These are phyloP conservation scores for Aspergillus homomorphus DNA, from an alignment of 495 filamentous ascomycete species.

Conservation along the genomic window DNA sequence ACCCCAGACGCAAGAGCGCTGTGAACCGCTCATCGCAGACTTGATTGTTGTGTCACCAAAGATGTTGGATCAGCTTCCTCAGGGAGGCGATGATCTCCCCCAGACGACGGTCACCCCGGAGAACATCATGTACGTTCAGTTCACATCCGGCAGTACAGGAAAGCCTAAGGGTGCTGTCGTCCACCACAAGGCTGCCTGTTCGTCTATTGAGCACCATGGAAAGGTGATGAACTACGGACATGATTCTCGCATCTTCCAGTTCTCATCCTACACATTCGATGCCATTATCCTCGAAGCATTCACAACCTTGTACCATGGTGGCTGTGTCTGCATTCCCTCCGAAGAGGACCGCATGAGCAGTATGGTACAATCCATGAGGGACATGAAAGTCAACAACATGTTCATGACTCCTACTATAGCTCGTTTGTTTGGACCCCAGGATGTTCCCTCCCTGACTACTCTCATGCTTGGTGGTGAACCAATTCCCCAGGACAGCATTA, in stretches of 20 bases:
- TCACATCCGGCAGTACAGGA: slow-evolving; percentile 1
- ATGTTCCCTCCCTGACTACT: no score
- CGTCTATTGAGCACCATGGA: background rate
- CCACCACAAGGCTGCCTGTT: background rate
- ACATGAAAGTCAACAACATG: background rate
- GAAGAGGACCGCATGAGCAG: background rate
- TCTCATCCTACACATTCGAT: slow-evolving; percentile 1
- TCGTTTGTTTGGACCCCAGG: no score
- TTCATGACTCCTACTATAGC: background rate
- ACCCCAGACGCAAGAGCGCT: no score
- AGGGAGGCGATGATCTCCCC: background rate
- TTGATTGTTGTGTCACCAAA: no score
- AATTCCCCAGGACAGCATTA: no score
- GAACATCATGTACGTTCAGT: background rate
- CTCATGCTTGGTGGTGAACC: no score
- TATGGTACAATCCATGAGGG: background rate
- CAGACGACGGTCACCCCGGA: background rate
- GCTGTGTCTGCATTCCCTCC: background rate
- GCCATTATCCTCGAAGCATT: background rate
- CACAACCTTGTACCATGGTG: background rate
- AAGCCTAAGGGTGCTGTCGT: background rate
- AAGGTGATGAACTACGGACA: background rate
- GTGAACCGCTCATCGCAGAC: no score
- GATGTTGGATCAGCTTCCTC: no score
- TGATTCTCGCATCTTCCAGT: background rate